These are phyloP conservation scores for Psidium guajava DNA, from an alignment of 345 rosid genomes.

Conservation along the genomic window DNA sequence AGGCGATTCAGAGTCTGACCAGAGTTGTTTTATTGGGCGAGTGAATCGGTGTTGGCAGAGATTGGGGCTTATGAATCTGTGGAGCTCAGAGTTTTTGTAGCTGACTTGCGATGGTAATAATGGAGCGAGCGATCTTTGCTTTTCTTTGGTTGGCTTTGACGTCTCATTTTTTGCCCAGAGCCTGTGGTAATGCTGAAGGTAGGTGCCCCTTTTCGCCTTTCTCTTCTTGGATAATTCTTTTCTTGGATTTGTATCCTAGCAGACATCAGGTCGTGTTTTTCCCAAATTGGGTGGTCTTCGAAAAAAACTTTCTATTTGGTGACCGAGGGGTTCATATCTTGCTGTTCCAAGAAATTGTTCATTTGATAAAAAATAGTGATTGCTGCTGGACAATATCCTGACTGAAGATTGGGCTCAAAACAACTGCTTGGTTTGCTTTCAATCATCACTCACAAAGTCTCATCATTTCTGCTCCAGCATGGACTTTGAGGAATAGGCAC, in stretches of 20 bases:
- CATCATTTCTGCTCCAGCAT: neutral
- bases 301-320: neutral
- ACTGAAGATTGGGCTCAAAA: neutral
- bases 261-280: neutral
- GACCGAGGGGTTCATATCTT: neutral
- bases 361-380: neutral
- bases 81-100: neutral
- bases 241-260: neutral
- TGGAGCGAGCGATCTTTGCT: conserved; percentile 17
- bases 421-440: neutral
- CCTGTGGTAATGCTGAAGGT: conserved; percentile 72
- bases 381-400: neutral
- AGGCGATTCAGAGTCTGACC: neutral
- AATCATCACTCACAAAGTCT: neutral
- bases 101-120: neutral
- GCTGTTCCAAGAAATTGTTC: neutral
- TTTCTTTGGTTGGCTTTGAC: conserved; percentile 33
- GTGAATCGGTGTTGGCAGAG: neutral
- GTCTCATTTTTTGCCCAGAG: conserved; percentile 32
- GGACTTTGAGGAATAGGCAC: neutral
- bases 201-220: neutral
- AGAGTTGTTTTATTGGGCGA: neutral
- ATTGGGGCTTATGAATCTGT: neutral
- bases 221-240: neutral
- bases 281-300: neutral